A percentile compares a stretch with the other conserved stretches of the same genome.
These are phyloP conservation scores for Cordyceps fumosorosea DNA, from an alignment of 2,329 filamentous ascomycete genomes.

Conservation along the genomic window DNA sequence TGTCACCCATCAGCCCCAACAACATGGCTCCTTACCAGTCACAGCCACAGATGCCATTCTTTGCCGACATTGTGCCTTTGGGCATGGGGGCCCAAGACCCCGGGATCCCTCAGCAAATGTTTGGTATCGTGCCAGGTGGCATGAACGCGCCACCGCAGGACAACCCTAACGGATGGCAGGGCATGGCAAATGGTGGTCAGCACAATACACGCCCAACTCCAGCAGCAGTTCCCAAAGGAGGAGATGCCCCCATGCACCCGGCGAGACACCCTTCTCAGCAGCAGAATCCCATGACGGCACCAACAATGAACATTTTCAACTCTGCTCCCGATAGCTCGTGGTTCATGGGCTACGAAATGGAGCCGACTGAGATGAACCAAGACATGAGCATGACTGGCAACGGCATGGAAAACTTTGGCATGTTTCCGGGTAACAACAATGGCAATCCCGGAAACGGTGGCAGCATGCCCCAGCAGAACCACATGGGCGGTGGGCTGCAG, in stretches of 20 bases:
- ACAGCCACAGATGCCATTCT: constrained; percentile 33
- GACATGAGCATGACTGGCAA: constrained; percentile 37
- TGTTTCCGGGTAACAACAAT: constrained; percentile 33
- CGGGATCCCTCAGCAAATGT: constrained; percentile 60
- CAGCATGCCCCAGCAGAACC: constrained; percentile 9
- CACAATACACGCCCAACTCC: constrained; percentile 18
- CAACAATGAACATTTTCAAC: constrained; percentile 19
- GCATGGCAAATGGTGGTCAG: constrained; percentile 27
- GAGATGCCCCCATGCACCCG: neutral
- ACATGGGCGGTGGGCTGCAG: constrained; percentile 10
- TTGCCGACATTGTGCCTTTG: constrained; percentile 47
- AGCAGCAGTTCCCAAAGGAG: neutral
- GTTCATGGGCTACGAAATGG: constrained; percentile 91
- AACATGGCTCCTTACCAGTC: constrained; percentile 33
- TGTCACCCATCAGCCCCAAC: constrained; percentile 49
- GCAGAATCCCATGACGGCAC: constrained; percentile 9
- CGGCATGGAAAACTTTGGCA: constrained; percentile 42
- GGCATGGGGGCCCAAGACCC: constrained; percentile 42
- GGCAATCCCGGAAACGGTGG: constrained; percentile 4
- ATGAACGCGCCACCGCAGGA: constrained; percentile 30
- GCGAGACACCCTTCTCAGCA: neutral
- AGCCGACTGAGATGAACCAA: constrained; percentile 58
- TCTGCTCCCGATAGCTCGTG: constrained; percentile 60
- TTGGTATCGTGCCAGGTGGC: constrained; percentile 45
- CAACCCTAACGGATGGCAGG: constrained; percentile 33